Base-by-base conservation (phyloP, 495 filamentous ascomycete species). In the Rhizodiscina lignyota region DNA sequence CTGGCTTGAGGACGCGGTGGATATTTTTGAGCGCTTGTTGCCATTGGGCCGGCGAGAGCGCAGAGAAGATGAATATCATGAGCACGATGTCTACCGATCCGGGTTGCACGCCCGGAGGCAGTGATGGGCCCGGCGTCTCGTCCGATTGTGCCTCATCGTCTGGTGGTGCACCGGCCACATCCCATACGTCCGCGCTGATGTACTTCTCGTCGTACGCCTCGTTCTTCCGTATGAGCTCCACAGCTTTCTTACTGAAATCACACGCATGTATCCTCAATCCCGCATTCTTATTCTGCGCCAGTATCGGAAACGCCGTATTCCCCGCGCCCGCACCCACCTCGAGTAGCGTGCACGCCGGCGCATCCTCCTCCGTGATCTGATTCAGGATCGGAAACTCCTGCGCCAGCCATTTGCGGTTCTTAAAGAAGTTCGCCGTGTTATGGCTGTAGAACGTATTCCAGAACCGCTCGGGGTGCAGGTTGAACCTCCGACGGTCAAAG, bases 361-460 rank as follows among this genome's bases (percentile, higher is more conserved):
- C 68, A 20, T 66, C 68, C 36, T 68, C 62, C 35, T 63, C 60
- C 3, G 79, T 81, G 21, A 87, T 63, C 21, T 76, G 63, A 0
- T 64, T 68, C 11, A 97, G 61, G 2, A 94, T 61, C 0, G 89
- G 89, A 40, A 96, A 97, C 54, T 97, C 89, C 54, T 94, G 85
- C 28, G 72, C 73, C 23, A 97, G 59, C 89, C 89, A 97, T 53
- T 94, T 94, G 32, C 89, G 75, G 47, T 97, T 77, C 59, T 97
- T 96, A 75, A 97, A 97, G 62, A 97, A 97, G 52, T 94, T 94
- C 36, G 72, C 66, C 4, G 76, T 79, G 58, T 97, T 94, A 57
- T 93, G 86, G 53, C 79, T 77, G 61, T 97, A 97, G 61, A 97
- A 97, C 28, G 74, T 62, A 48, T 96, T 83, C 87, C 87, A 96